A percentile compares a stretch with the other conserved stretches of the same genome.
These are phyloP conservation scores for Nigrospora oryzae DNA, from an alignment of 2,329 filamentous ascomycete species.

Conservation along the genomic window DNA sequence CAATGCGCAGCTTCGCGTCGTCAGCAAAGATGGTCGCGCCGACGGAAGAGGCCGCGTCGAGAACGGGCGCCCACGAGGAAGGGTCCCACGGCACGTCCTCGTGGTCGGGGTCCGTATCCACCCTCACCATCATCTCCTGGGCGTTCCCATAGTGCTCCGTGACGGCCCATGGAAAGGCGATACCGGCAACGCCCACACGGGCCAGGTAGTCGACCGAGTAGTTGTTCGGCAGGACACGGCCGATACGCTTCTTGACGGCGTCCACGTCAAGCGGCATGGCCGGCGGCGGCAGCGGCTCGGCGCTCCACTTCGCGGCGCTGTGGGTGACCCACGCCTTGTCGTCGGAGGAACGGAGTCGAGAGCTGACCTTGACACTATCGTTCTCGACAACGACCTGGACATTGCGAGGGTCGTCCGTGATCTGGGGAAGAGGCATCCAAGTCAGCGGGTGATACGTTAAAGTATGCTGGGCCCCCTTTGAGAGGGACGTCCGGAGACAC, in stretches of 20 bases:
- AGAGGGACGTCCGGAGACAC: too few relatives aligned
- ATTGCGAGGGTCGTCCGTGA: conserved; percentile 13
- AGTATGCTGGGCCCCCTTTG: too few relatives aligned
- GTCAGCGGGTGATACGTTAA: too few relatives aligned
- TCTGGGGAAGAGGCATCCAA: conserved; percentile 8
- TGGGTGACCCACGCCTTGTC: conserved; percentile 22
- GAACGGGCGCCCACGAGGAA: conserved; percentile 26
- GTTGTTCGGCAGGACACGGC: conserved; percentile 13
- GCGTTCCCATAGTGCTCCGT: conserved; percentile 25
- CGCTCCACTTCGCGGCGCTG: conserved; percentile 12
- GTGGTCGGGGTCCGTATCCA: conserved; percentile 22
- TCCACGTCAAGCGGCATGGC: conserved; percentile 11
- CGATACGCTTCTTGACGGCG: conserved; percentile 16
- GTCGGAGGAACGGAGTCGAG: conserved; percentile 13
- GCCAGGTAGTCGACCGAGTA: conserved; percentile 29
- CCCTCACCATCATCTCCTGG: conserved; percentile 29
- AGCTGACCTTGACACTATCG: conserved; percentile 22
- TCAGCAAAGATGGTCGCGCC: conserved; percentile 29
- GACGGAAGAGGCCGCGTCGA: conserved; percentile 32
- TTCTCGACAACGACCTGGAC: conserved; percentile 25
- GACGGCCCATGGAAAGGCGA: conserved; percentile 32
- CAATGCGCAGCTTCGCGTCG: conserved; percentile 25
- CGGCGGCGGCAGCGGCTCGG: neutral
- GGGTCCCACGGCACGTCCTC: neutral
- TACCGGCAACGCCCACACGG: conserved; percentile 27